Conservation (phyloP, 495 filamentous ascomycete species). For the Coniosporium apollinis region DNA sequence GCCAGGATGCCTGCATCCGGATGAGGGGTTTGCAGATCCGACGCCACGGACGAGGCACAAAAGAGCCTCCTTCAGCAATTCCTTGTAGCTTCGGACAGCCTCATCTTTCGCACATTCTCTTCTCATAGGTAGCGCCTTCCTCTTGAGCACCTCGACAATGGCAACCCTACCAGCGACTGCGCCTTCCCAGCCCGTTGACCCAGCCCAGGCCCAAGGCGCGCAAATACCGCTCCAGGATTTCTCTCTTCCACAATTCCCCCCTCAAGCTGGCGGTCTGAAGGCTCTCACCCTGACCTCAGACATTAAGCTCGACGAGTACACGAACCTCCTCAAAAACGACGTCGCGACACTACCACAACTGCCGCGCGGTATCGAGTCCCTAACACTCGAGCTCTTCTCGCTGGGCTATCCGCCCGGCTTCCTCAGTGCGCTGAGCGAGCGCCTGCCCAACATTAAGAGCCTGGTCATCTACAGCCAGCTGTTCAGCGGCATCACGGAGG, state of each 20-base stretch:
- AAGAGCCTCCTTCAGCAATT: too few species aligned
- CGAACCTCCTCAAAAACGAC: slow-evolving; percentile 9
- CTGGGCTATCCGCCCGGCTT: slow-evolving; percentile 27
- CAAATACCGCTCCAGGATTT: slow-evolving; percentile 22
- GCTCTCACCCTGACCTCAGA: slow-evolving; percentile 21
- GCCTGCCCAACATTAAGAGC: slow-evolving; percentile 18
- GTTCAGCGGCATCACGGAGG: slow-evolving; percentile 21
- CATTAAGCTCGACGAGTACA: slow-evolving; percentile 23
- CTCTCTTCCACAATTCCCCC: slow-evolving; percentile 18
- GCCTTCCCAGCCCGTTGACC: slow-evolving; percentile 11
- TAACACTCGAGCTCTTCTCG: slow-evolving; percentile 29
- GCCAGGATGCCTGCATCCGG: too few species aligned
- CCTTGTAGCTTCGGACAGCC: too few species aligned
- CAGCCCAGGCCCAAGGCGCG: slow-evolving; percentile 14
- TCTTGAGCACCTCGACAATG: slow-evolving; percentile 3
- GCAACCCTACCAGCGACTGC: slow-evolving; percentile 7
- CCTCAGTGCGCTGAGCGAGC: slow-evolving; percentile 14
- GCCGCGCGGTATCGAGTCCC: slow-evolving; percentile 14
- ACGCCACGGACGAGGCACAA: too few species aligned
- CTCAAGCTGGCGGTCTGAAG: slow-evolving; percentile 14
- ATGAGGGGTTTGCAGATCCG: too few species aligned
- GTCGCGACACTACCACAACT: slow-evolving; percentile 9
- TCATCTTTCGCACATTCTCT: too few species aligned
- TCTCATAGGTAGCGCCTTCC: neutral
- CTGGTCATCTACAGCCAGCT: slow-evolving; percentile 25